These are phyloP conservation scores for Jatropha multifida DNA, from an alignment of 441 rosid genomes.

Conservation along the genomic window DNA sequence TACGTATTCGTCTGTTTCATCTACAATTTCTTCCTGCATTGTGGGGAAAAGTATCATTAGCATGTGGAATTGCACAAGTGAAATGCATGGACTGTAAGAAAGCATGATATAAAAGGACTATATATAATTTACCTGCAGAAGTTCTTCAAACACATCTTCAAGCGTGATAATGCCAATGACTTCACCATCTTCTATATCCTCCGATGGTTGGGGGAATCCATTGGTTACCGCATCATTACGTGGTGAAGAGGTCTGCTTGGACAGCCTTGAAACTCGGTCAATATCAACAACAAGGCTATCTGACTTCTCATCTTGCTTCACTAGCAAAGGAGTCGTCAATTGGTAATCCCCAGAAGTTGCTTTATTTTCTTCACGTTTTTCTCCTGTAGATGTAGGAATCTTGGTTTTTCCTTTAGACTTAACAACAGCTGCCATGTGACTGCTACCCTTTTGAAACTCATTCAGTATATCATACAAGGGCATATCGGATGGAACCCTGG, in stretches of 20 bases:
- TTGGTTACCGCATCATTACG: slow-evolving; percentile 38
- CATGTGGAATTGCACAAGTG: not conserved
- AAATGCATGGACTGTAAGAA: not conserved
- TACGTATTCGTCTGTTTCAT: slow-evolving; percentile 96
- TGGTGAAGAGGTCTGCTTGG: slow-evolving; percentile 27
- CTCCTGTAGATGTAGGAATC: slow-evolving; percentile 44
- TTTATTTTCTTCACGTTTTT: slow-evolving; percentile 43
- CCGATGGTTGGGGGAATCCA: slow-evolving; percentile 45
- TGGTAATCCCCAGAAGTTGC: slow-evolving; percentile 36
- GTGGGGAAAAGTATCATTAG: slow-evolving; percentile 3
- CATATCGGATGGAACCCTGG: slow-evolving; percentile 93
- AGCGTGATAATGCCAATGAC: slow-evolving; percentile 93
- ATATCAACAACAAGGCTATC: slow-evolving; percentile 66
- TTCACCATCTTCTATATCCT: slow-evolving; percentile 89
- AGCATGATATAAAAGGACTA: slow-evolving; percentile 3
- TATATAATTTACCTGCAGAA: slow-evolving; percentile 52
- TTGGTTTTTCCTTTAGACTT: slow-evolving; percentile 63
- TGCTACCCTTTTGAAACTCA: slow-evolving; percentile 98
- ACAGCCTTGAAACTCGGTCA: slow-evolving; percentile 47
- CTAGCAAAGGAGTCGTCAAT: slow-evolving; percentile 64
- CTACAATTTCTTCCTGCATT: slow-evolving; percentile 92
- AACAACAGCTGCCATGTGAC: slow-evolving; percentile 99
- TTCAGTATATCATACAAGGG: slow-evolving; percentile 89
- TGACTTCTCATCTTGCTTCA: slow-evolving; percentile 49
- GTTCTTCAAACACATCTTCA: slow-evolving; percentile 98